A percentile compares a stretch with the other conserved stretches of the same genome.
Evolutionary conservation across 2,329 filamentous ascomycete genomes (phyloP).

Genomic region (Aspergillus pseudoviridinutans): DNA sequence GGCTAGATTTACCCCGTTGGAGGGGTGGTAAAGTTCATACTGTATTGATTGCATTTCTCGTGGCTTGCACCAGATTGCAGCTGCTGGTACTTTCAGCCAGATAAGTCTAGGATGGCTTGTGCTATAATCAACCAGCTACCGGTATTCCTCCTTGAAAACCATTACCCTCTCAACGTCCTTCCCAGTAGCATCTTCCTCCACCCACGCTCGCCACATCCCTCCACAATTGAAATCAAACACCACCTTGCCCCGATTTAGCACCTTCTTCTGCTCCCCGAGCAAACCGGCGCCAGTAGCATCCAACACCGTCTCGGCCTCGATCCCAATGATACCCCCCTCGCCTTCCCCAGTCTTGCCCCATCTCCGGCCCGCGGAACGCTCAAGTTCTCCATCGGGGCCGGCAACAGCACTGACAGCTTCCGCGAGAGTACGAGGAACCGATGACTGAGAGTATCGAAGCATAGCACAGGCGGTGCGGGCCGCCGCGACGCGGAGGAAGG

Average conservation of each 20-base stretch:
- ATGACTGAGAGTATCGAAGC: slow-evolving; percentile 55
- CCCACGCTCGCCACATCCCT: slow-evolving; percentile 80
- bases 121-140: slow-evolving; percentile 3
- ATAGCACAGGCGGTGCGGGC: slow-evolving; percentile 70
- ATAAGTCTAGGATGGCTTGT: not conserved
- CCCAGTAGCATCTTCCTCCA: slow-evolving; percentile 38
- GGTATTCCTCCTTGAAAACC: slow-evolving; percentile 43
- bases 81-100: not conserved
- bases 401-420: slow-evolving; percentile 61
- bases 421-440: slow-evolving; percentile 44
- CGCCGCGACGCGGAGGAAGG: slow-evolving; percentile 70
- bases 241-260: slow-evolving; percentile 47
- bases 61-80: not conserved
- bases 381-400: slow-evolving; percentile 68
- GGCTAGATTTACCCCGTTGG: slow-evolving; percentile 55
- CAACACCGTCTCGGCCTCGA: slow-evolving; percentile 38
- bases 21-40: slow-evolving; percentile 23
- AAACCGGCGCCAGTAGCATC: slow-evolving; percentile 57
- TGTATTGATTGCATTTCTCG: not conserved
- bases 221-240: slow-evolving; percentile 79
- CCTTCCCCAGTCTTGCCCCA: slow-evolving; percentile 75
- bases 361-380: slow-evolving; percentile 67
- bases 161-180: slow-evolving; percentile 37
- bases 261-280: slow-evolving; percentile 38
- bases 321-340: slow-evolving; percentile 80